phyloP scores from a whole-genome alignment of 176 grass and related monocot genomes.

The Zizania latifolia region DNA sequence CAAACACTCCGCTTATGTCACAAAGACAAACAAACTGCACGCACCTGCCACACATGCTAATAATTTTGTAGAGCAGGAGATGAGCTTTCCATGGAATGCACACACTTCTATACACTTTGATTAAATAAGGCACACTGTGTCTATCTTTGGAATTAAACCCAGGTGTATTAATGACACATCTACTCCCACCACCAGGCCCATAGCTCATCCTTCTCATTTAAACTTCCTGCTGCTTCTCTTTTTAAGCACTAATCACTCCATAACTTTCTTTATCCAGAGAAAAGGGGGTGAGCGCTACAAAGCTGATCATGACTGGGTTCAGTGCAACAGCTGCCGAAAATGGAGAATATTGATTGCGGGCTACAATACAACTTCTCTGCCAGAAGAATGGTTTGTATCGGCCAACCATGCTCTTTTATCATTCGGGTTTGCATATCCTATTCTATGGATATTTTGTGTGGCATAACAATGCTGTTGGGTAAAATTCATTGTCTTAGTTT shows the following conservation, averaged over 20 bases:
- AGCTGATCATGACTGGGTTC: slow-evolving; percentile 84
- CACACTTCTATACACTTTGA: no score
- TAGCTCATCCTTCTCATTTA: background rate
- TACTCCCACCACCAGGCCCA: background rate
- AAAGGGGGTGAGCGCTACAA: slow-evolving; percentile 38
- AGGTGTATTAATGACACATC: no score
- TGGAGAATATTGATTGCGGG: slow-evolving; percentile 64
- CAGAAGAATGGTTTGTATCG: slow-evolving; percentile 56
- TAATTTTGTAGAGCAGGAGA: no score
- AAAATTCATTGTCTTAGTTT: background rate
- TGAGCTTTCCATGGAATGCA: no score
- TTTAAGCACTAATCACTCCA: slow-evolving; percentile 13
- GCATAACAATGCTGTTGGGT: background rate
- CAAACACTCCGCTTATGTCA: background rate
- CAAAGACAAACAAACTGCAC: no score
- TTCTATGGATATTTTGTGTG: background rate
- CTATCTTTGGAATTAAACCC: background rate
- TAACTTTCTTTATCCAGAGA: slow-evolving; percentile 40
- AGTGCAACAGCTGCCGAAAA: slow-evolving; percentile 73
- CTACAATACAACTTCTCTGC: slow-evolving; percentile 44
- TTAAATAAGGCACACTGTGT: background rate
- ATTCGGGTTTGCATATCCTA: background rate
- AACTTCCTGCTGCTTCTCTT: slow-evolving; percentile 3
- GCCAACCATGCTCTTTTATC: slow-evolving; percentile 8
- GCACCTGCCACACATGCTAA: no score